Base-by-base conservation (phyloP, 129 eudicot genomes). In the Flaveria sonorensis region DNA sequence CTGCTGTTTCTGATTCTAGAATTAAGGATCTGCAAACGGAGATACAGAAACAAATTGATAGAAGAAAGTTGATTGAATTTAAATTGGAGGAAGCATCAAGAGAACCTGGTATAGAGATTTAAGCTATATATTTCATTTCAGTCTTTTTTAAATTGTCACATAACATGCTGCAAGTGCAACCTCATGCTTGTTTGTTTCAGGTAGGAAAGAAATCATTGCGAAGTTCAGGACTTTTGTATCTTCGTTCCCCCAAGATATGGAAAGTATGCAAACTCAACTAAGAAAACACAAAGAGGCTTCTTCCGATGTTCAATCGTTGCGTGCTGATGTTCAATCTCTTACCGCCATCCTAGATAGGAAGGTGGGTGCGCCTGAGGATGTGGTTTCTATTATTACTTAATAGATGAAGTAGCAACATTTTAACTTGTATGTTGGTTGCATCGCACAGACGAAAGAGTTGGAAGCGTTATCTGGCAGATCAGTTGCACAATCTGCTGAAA, bases 271-370 rank as follows among this genome's bases (percentile, higher is more conserved):
- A 79, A 86, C 82, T 82, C 87, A 89, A 65, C 84, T 94, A 71
- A 90, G 90, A 62, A 86, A 84, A 72, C 86, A 87, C 80, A 94
- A 94, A 77, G 97, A 91, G 83, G 80, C 89, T 74, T 92, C 98
- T 87, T 83, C 92, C 16, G 86, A 91, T 57, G 85, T 94, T 80
- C 96, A 91, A 74, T 79, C 84, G 8, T 57, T 94, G 69, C 85
- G 98, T 69, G 98, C 98, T 81, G 85, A 87, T 83, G 97, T 94
- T 16, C 91, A 87, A 68, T 91, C 92, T 51, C 89, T 94, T 68
- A 76, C 90, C 59, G 72, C 61, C 69, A 79, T 91, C 77, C 84
- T 94, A 53, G 83, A 83, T 57, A 80, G 87, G 64, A 94, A 89
- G 97, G 98, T 91, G 18, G 48, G 86, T 39, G 32, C 55, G 7